Base-by-base conservation (phyloP, 2,329 filamentous ascomycete genomes). In the Clonostachys rosea region DNA sequence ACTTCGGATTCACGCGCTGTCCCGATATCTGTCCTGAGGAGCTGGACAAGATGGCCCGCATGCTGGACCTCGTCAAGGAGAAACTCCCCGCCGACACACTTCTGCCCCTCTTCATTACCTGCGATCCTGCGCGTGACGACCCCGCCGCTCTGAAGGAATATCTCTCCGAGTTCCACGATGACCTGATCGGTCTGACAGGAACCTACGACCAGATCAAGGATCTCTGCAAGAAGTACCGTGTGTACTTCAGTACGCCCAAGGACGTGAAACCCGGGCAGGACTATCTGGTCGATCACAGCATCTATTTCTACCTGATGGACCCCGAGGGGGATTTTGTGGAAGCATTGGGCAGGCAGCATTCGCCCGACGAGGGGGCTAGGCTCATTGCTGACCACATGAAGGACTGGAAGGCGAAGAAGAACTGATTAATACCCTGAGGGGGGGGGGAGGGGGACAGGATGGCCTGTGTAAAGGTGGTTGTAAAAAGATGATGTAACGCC, bases 251-350 rank as follows among this genome's bases (percentile, higher is more conserved):
- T 62, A 99, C 94, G 43, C 94, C 94, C 34, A 76, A 82, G 57
- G 80, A 91, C 53, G 89, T 97, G 48, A 87, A 91, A 75, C 87
- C 91, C 1, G 94, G 92, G 2, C 88, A 96, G 74, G 94, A 99
- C 68, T 99, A 99, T 65, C 69, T 99, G 58, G 94, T 99, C 12
- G 94, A 99, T 67, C 94, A 99, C 73, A 96, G 91, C 67, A 99
- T 99, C 57, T 99, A 99, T 76, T 99, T 99, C 61, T 99, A 99
- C 68, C 72, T 99, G 56, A 99, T 99, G 94, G 94, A 97, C 65
- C 94, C 94, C 0, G 91, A 97, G 57, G 92, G 92, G 17, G 91
- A 99, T 66, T 99, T 99, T 67, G 92, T 99, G 30, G 95, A 99
- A 73, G 95, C 91, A 12, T 84, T 99, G 60, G 94, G 94, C 16